Base-by-base conservation (phyloP, 108 stramenopile genomes). In the Seminavis robusta region DNA sequence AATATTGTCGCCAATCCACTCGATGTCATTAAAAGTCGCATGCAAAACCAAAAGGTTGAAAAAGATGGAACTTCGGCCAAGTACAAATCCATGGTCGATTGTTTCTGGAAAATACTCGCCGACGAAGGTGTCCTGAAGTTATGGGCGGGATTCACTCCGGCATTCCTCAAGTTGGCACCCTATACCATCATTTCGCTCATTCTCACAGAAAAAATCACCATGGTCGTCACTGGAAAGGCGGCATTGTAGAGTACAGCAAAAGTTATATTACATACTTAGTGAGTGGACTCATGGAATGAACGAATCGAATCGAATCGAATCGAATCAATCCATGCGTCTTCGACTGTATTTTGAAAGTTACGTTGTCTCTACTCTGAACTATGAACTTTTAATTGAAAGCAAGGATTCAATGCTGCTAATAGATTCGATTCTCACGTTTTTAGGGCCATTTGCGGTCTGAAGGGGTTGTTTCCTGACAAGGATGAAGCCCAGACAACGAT, bases 101-200 rank as follows among this genome's bases (percentile, higher is more conserved):
- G 80, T 34, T 81, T 85, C 40, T 43, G 69, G 31, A 71, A 79
- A 36, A 78, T 67, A 30, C 63, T 75, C 15, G 26, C 30, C 0
- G 62, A 69, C 33, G 84, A 85, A 46, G 84, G 84, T 24, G 33
- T 79, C 1, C 33, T 52, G n/a, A 73, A 61, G 38, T 57, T 85
- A 31, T 85, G 68, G 71, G 64, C 71, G 34, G 84, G 84, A 59
- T 85, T 85, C 56, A 47, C 60, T 19, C 84, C 84, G 9, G 84
- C 84, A 38, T 85, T 85, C 67, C 32, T 85, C 60, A 85, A 85
- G 75, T 63, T 85, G 63, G 84, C 84, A 24, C 84, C 84, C 19
- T 85, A 85, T 52, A 85, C 80, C 5, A 72, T 85, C 43, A 85
- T 85, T 50, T 70, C 67, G 21, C 61, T 85, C 49, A 65, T 73